These are phyloP conservation scores for Dysphania ambrosioides DNA, from an alignment of 148 eudicot genomes.

Conservation along the genomic window DNA sequence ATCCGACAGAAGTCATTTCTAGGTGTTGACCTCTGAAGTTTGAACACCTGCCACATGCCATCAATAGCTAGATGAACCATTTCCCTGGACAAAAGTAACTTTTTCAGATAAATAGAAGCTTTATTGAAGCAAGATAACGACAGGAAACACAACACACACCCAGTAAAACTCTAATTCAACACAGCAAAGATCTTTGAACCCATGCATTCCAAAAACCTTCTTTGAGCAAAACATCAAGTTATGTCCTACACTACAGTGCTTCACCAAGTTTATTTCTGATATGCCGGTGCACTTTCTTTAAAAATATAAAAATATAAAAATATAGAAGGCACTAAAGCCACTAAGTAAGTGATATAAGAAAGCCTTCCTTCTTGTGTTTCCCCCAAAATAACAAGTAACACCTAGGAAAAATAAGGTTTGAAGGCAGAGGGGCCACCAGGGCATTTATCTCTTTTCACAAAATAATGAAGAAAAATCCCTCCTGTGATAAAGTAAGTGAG, in stretches of 20 bases:
- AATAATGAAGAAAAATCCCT: no score
- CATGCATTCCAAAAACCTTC: background rate
- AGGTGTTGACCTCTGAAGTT: slow-evolving; percentile 89
- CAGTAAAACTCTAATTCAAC: background rate
- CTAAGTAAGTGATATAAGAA: background rate
- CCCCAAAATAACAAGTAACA: no score
- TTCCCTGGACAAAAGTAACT: slow-evolving; percentile 56
- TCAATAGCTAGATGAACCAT: slow-evolving; percentile 99
- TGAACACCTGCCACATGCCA: slow-evolving; percentile 99
- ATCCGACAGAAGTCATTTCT: slow-evolving; percentile 93
- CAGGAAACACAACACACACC: background rate
- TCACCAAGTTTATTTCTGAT: background rate
- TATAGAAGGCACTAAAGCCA: background rate
- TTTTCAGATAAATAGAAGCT: slow-evolving; percentile 10
- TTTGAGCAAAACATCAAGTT: background rate
- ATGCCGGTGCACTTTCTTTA: background rate
- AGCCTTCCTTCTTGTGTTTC: no score
- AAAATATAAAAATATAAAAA: background rate
- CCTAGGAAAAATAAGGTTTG: no score
- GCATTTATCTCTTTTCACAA: no score
- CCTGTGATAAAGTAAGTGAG: no score
- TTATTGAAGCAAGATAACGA: background rate
- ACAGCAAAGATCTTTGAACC: background rate
- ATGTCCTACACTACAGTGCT: background rate
- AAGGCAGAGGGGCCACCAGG: no score